These are phyloP conservation scores for Rhizophora mangle DNA, from an alignment of 345 rosid genomes.

Conservation along the genomic window DNA sequence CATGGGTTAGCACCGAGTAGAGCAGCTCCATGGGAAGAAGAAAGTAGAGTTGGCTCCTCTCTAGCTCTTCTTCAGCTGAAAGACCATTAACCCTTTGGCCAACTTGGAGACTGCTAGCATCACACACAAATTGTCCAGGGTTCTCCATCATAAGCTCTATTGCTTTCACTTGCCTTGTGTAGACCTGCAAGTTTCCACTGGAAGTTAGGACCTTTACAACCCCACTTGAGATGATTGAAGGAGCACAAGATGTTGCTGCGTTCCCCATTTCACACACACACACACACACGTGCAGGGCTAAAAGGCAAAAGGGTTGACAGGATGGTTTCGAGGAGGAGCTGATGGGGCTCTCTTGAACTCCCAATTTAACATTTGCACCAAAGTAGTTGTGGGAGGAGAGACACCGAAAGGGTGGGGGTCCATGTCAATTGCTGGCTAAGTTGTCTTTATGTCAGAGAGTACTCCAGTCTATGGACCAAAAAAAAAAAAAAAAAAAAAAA, in stretches of 20 bases:
- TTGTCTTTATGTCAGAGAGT: background rate
- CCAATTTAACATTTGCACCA: background rate
- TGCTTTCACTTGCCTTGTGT: slow-evolving; percentile 39
- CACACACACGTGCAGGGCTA: background rate
- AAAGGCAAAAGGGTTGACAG: background rate
- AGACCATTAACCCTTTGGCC: slow-evolving; percentile 43
- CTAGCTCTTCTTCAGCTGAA: slow-evolving; percentile 42
- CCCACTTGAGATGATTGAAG: slow-evolving; percentile 29
- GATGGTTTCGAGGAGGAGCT: too few species aligned
- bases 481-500: too few species aligned
- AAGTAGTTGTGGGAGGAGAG: slow-evolving; percentile 7
- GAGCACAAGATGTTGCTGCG: slow-evolving; percentile 42
- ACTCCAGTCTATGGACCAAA: too few species aligned
- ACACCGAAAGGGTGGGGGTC: background rate
- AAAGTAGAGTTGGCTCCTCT: slow-evolving; percentile 43
- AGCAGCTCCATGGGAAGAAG: slow-evolving; percentile 58
- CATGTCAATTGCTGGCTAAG: slow-evolving; percentile 11
- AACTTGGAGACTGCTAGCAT: slow-evolving; percentile 31
- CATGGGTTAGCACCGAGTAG: slow-evolving; percentile 48
- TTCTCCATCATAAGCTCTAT: slow-evolving; percentile 47
- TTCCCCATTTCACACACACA: slow-evolving; percentile 44
- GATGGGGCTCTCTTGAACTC: too few species aligned
- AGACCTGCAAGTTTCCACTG: slow-evolving; percentile 34
- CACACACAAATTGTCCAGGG: slow-evolving; percentile 48
- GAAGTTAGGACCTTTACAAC: slow-evolving; percentile 32